Conservation (phyloP, 257 asterid genomes). For the Solanum clarkiae region DNA sequence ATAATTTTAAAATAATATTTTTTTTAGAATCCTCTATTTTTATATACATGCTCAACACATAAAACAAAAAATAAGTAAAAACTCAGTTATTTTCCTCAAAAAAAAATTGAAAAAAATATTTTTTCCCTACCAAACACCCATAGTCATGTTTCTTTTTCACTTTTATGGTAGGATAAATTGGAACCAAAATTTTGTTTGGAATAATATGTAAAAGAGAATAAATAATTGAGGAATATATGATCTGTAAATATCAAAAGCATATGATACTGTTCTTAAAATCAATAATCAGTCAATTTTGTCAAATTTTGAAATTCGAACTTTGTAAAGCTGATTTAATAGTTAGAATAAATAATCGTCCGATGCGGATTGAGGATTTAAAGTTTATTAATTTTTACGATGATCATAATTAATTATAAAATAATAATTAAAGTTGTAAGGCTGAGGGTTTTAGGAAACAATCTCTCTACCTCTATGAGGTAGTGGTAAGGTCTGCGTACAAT, state of each 20-base stretch:
- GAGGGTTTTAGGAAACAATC: too few species aligned
- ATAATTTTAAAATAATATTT: too few species aligned
- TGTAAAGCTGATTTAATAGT: not conserved
- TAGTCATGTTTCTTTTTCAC: too few species aligned
- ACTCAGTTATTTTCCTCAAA: too few species aligned
- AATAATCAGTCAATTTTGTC: not conserved
- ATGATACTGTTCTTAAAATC: not conserved
- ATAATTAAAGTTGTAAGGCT: too few species aligned
- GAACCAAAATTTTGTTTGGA: not conserved
- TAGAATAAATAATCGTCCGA: not conserved
- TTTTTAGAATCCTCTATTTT: too few species aligned
- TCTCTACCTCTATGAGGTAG: too few species aligned
- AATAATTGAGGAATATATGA: not conserved
- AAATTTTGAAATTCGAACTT: not conserved
- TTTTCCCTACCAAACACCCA: too few species aligned
- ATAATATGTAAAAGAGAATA: not conserved
- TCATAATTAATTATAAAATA: not conserved
- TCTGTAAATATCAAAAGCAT: not conserved
- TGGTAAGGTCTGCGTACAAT: too few species aligned
- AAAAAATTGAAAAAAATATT: too few species aligned
- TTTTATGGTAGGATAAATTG: not conserved
- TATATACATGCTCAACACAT: too few species aligned
- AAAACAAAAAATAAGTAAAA: too few species aligned
- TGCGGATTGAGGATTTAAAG: not conserved
- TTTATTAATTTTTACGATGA: not conserved